Conservation (phyloP, 371 early-diverging fungal genomes). For the Haplosporangium sp. region DNA sequence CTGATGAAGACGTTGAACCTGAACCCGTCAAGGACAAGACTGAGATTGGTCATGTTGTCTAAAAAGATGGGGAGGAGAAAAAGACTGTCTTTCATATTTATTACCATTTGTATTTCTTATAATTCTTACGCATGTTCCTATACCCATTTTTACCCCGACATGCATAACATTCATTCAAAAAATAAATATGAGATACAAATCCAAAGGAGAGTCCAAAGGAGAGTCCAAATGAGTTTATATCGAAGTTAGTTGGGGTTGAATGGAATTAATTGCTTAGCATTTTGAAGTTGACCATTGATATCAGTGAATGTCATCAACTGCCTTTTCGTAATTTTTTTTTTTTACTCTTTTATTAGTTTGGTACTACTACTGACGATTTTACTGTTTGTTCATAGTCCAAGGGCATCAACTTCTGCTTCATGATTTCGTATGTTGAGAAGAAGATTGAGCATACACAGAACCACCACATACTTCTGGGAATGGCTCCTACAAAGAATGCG, state of each 20-base stretch:
- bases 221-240: too few species aligned
- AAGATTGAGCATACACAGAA: conserved; percentile 84
- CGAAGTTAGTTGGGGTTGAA: too few species aligned
- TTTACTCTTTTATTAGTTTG: conserved; percentile 1
- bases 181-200: too few species aligned
- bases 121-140: not conserved
- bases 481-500: conserved; percentile 75
- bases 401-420: conserved; percentile 64
- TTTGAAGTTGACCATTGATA: not conserved
- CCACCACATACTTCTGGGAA: conserved; percentile 81
- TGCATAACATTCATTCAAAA: too few species aligned
- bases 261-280: not conserved
- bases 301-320: too few species aligned
- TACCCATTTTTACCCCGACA: not conserved
- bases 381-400: conserved; percentile 39
- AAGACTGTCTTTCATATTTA: too few species aligned
- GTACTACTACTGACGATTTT: not conserved
- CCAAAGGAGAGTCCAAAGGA: too few species aligned
- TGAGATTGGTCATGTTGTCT: conserved; percentile 13
- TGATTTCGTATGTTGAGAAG: conserved; percentile 80
- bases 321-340: not conserved
- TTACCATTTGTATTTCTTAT: not conserved
- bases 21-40: conserved; percentile 4
- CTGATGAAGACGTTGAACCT: not conserved
- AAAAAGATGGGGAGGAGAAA: too few species aligned